Conservation (phyloP, 1,284 basidiomycete genomes). For the Ceratorhiza oryzae-sativae region DNA sequence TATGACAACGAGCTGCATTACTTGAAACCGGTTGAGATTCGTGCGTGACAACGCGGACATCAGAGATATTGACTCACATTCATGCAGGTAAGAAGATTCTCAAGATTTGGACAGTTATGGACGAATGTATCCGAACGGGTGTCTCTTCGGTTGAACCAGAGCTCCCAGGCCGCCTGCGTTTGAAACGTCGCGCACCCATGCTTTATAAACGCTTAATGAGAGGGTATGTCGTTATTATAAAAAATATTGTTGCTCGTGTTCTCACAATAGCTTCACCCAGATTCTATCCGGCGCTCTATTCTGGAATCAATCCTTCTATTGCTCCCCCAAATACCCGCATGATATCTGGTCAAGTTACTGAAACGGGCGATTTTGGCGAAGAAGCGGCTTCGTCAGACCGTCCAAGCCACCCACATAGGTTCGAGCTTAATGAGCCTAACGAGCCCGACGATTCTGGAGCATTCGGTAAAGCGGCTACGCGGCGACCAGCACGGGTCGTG, state of each 20-base stretch:
- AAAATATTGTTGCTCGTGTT: neutral
- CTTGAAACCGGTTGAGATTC: constrained; percentile 76
- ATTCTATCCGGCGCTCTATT: constrained; percentile 66
- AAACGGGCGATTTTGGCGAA: constrained; percentile 15
- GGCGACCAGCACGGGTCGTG: constrained; percentile 59
- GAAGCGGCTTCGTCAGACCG: constrained; percentile 3
- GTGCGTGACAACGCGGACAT: constrained; percentile 49
- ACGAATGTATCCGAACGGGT: constrained; percentile 88
- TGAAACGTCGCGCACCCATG: constrained; percentile 82
- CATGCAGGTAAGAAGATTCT: constrained; percentile 58
- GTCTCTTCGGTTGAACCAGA: constrained; percentile 79
- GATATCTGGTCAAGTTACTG: neutral
- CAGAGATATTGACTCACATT: constrained; percentile 31
- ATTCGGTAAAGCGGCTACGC: constrained; percentile 28
- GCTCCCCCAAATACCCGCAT: constrained; percentile 7
- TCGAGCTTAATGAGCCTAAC: constrained; percentile 41
- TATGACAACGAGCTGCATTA: constrained; percentile 92
- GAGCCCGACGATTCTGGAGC: constrained; percentile 23
- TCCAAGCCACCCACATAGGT: constrained; percentile 23
- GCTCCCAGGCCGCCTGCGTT: constrained; percentile 84
- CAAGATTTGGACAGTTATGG: constrained; percentile 92
- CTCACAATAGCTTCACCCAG: constrained; percentile 48
- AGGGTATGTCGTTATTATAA: constrained; percentile 59
- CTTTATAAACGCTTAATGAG: constrained; percentile 89
- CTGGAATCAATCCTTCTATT: constrained; percentile 30